Evolutionary conservation across 768 basidiomycete species (phyloP).

Genomic region (Neoboletus subvelutipes): DNA sequence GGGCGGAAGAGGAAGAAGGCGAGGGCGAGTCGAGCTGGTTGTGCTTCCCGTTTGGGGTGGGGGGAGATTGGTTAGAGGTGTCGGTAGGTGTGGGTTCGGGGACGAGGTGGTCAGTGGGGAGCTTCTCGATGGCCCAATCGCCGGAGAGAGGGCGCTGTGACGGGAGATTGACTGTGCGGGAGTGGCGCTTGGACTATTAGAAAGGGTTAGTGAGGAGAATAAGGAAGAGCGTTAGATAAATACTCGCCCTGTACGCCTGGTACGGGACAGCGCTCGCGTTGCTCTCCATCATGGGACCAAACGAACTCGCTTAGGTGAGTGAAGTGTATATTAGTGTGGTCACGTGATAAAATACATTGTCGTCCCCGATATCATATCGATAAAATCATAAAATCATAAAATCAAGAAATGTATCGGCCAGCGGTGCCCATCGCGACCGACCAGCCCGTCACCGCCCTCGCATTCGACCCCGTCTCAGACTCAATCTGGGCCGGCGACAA

Average conservation of each 20-base stretch:
- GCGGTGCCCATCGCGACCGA: constrained; percentile 14
- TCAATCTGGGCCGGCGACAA: constrained; percentile 83
- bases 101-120: neutral
- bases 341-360: constrained; percentile 16
- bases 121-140: constrained; percentile 26
- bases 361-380: neutral
- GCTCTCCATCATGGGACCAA: constrained; percentile 9
- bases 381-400: too few relatives aligned
- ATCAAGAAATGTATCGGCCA: constrained; percentile 28
- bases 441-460: constrained; percentile 69
- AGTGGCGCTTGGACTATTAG: constrained; percentile 48
- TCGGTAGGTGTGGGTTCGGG: constrained; percentile 2
- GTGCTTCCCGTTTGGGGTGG: constrained; percentile 11
- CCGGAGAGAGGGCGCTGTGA: constrained; percentile 9
- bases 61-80: neutral
- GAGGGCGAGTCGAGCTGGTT: constrained; percentile 1
- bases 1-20: constrained; percentile 10
- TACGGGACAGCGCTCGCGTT: constrained; percentile 40
- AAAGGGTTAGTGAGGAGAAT: neutral
- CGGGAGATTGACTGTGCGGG: constrained; percentile 29
- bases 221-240: fast-evolving
- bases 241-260: constrained; percentile 47
- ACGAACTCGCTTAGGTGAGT: neutral
- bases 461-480: constrained; percentile 91
- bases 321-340: neutral